A percentile compares a stretch with the other conserved stretches of the same genome.
Conservation (phyloP, 352 stramenopile species). For the Phytophthora chlamydospora region DNA sequence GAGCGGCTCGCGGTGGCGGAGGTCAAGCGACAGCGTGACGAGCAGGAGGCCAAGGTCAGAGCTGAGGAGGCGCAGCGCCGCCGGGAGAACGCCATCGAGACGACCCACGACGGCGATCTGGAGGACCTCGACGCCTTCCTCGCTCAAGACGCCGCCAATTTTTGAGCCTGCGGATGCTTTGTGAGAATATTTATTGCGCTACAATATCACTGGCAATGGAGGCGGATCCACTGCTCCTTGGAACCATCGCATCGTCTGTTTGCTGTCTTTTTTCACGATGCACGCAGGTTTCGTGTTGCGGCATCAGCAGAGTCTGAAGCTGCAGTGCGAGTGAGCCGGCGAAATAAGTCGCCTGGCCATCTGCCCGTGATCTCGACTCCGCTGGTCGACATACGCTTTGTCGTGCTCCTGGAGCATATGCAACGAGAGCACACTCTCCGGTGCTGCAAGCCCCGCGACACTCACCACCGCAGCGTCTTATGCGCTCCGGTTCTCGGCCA, state of each 20-base stretch:
- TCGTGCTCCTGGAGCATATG: slow-evolving; percentile 4
- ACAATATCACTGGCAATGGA: background rate
- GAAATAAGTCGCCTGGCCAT: slow-evolving; percentile 7
- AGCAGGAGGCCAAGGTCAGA: slow-evolving; percentile 31
- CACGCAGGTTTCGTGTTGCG: slow-evolving; percentile 3
- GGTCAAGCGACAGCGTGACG: slow-evolving; percentile 27
- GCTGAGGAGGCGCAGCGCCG: slow-evolving; percentile 39
- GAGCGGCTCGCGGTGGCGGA: slow-evolving; percentile 34
- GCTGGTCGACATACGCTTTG: slow-evolving; percentile 16
- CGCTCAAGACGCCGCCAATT: slow-evolving; percentile 52
- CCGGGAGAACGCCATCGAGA: slow-evolving; percentile 54
- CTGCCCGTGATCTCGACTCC: slow-evolving; percentile 18
- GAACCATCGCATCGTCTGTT: background rate
- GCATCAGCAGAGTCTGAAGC: background rate
- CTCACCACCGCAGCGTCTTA: slow-evolving; percentile 10
- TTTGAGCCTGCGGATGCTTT: slow-evolving; percentile 31
- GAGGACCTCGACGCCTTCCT: slow-evolving; percentile 72
- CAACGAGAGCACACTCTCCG: background rate
- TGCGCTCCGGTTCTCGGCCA: slow-evolving; percentile 6
- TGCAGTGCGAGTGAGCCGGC: background rate
- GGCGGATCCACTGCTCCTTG: background rate
- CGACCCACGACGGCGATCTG: slow-evolving; percentile 41
- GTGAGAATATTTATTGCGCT: slow-evolving; percentile 21
- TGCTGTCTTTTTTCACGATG: slow-evolving; percentile 5
- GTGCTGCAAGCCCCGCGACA: background rate